Base-by-base conservation (phyloP, 768 basidiomycete genomes). In the Hypholoma fasciculare region DNA sequence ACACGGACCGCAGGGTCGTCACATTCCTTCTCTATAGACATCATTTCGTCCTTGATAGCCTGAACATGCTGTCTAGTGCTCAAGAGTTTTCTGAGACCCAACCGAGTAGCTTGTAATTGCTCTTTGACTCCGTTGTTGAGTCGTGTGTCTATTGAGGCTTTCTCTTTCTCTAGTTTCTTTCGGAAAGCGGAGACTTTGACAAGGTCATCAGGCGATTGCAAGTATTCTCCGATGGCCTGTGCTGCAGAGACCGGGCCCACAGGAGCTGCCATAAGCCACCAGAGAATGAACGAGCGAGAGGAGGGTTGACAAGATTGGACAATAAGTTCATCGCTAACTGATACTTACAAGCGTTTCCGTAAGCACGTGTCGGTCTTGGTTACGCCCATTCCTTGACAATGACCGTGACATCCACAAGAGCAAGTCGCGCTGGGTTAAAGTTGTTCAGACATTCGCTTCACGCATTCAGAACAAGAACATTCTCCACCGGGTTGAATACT, bases 101-200 rank as follows among this genome's bases (percentile, higher is more conserved):
- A 90, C 51, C 94, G 78, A 7, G 95, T 98, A 1, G 92, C 86
- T 65, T 94, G 89, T 17, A 99, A 80, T 70, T 98, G 96, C 59
- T 96, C 92, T 71, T 91, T 94, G 63, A 96, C 94, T 9, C 94
- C 93, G 56, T 83, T 89, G 68, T 94, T 90, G 48, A 98, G 85
- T 66, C 94, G 84, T 3, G 89, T 87, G 67, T 97, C 93, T 59
- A 98, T 91, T 8, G 94, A 92, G 0, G 94, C 87, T 74, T 97
- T 96, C 74, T 98, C 96, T 73, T 98, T 98, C 73, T 95, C 89
- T 44, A 98, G 82, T 67, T 96, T 96, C 78, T 96, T 96, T 61
- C 94, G 85, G 68, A 93, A 94, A 0, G 93, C 85, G 1, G 85
- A 81, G 36, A 98, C 85, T 73, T 97, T 97, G 63, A 86, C 77